Evolutionary conservation across 2,329 filamentous ascomycete genomes (phyloP).

Genomic region (Talaromyces funiculosus): DNA sequence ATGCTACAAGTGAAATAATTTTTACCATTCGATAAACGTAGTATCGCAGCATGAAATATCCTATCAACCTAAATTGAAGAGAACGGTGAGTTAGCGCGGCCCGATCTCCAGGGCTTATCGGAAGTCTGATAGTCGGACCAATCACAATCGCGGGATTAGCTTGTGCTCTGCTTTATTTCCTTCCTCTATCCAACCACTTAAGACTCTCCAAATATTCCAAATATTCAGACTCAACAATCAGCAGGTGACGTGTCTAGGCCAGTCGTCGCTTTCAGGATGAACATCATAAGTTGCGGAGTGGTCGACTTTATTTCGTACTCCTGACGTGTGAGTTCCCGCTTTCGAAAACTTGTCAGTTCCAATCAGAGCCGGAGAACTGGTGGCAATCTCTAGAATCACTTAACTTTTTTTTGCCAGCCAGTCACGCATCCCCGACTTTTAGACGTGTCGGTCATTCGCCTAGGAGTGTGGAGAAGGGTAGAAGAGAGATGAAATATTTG

Average conservation of each 20-base stretch:
- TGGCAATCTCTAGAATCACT: slow-evolving; percentile 3
- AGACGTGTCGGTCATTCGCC: neutral
- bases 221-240: neutral
- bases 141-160: neutral
- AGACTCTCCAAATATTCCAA: neutral
- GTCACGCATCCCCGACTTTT: neutral
- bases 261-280: neutral
- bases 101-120: neutral
- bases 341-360: neutral
- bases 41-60: no score
- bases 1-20: neutral
- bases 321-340: slow-evolving; percentile 8
- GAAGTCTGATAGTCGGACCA: neutral
- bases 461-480: neutral
- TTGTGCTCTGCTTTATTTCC: neutral
- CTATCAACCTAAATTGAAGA: neutral
- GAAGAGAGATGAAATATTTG: neutral
- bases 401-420: neutral
- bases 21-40: neutral
- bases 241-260: slow-evolving; percentile 9
- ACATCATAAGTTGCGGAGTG: neutral
- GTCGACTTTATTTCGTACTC: neutral
- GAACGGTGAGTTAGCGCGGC: neutral
- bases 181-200: neutral
- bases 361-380: slow-evolving; percentile 5